Evolutionary conservation across 192 early-diverging fungal species (phyloP), one percentile per base, ranked within the genome.

Genomic region (Rhizophlyctis rosea): DNA sequence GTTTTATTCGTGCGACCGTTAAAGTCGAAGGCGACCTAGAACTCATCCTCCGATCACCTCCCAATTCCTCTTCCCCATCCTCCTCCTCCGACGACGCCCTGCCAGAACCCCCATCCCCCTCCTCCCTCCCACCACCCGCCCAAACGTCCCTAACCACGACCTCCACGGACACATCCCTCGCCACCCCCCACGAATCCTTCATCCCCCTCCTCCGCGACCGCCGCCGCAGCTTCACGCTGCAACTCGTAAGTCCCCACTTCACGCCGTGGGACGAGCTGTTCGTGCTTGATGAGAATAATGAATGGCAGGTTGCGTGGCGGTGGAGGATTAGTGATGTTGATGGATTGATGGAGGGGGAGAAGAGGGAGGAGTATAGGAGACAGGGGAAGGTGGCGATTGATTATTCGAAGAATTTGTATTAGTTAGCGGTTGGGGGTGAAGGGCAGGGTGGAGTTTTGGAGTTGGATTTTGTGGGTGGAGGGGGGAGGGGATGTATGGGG

Each of bases 261-360:
- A 73, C 71, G 31, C 79, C 79, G 18, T 81, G 79, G 79, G 79
- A 81, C 54, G 73, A 77, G 32, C 53, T 77, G 21, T 68, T 76
- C 55, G 72, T 70, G 50, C 49, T 69, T 34, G 24, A 64, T 27
- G 55, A 28, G 16, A n/a, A n/a, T n/a, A n/a, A n/a, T n/a, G 65
- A 64, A 18, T 44, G 18, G 7, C 39, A 44, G 39, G 48, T 31
- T 18, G 67, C 59, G 30, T 77, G 74, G 74, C 23, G 61, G 35
- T 76, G 74, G 74, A 72, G 64, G 60, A 18, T 44, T 7, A 13
- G 9, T 7, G 39, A 44, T 44, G 18, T 44, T 13, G 39, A 44
- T 44, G 7, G 18, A 13, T 44, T 44, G 18, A 7, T 44, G 39
- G 39, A 44, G 39, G 39, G 39, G 9, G 39, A 44, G 39, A 44